Percentiles rank a stretch among this genome's conserved stretches.
Conservation (phyloP, 257 asterid species). For the Solanum clarkiae region DNA sequence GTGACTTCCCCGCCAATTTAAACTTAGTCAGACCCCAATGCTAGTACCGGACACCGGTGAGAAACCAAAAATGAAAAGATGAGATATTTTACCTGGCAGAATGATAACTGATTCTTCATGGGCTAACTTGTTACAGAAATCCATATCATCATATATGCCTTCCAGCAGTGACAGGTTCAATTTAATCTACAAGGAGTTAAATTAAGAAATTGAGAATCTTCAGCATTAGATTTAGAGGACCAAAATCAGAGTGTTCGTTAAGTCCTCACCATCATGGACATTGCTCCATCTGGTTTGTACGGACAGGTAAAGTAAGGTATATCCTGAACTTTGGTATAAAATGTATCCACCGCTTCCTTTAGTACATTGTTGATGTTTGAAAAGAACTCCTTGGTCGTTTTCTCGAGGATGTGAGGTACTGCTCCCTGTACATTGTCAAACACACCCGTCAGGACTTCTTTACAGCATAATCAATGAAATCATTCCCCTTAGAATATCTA, state of each 20-base stretch:
- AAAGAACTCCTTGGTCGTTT: conserved; percentile 34
- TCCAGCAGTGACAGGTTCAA: conserved; percentile 27
- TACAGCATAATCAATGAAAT: neutral
- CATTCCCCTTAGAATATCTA: neutral
- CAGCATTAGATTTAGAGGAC: neutral
- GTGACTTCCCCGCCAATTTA: neutral
- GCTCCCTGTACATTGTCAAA: conserved; percentile 38
- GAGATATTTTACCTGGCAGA: conserved; percentile 42
- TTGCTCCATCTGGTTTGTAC: conserved; percentile 58
- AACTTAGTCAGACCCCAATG: neutral
- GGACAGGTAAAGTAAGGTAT: conserved; percentile 36
- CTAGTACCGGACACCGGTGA: neutral
- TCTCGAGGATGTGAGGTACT: conserved; percentile 44
- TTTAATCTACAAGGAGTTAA: conserved; percentile 26
- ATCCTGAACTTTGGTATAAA: conserved; percentile 23
- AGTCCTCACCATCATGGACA: conserved; percentile 46
- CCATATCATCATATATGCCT: conserved; percentile 46
- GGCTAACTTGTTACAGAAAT: conserved; percentile 50
- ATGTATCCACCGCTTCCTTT: conserved; percentile 38
- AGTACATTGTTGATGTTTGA: conserved; percentile 20
- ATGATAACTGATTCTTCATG: conserved; percentile 53
- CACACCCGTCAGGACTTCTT: neutral
- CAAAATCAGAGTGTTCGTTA: neutral
- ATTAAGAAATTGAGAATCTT: neutral
- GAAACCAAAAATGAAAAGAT: neutral